Base-by-base conservation (phyloP, 2,329 filamentous ascomycete species). In the Coniella lustricola region DNA sequence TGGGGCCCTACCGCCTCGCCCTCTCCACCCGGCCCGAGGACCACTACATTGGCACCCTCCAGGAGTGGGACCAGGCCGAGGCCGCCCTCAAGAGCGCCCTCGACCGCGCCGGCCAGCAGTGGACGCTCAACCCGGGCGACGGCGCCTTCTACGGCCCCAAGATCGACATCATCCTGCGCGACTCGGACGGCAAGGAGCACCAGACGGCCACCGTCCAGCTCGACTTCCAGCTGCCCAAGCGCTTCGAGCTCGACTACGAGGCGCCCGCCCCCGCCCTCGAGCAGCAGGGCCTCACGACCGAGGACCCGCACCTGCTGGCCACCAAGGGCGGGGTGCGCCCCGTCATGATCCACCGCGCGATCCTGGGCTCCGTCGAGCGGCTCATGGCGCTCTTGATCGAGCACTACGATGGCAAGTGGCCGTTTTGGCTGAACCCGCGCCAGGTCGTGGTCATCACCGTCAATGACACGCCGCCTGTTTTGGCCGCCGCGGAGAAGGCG, bases 71-170 rank as follows among this genome's bases (percentile, higher is more conserved):
- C 32, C 73, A 72, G 51, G 85, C 85, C 1, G 85, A 89, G 60
- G 62, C 63, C n/a, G 82, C 87, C 42, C 67, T 90, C 48, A 79
- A 73, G 47, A 67, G 75, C 46, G 82, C 84, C 0, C 66, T 90
- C 33, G 72, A 83, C 52, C 74, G 69, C 21, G 82, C 76, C 13
- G 84, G 82, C 9, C 77, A 81, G 57, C 68, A 76, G 32, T 95
- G 87, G 86, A 77, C 75, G 2, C 57, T 91, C 49, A 91, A 90
- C 54, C 77, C 84, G 58, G 88, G 87, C 10, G 89, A 94, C 52
- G 89, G 90, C 13, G 89, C 89, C 3, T 95, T 95, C 61, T 95
- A 95, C 60, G 89, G 90, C 0, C 89, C 90, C 29, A 95, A 95
- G 68, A 95, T 95, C 55, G 89, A 95, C 60, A 86, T 95, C 38